phyloP scores from a whole-genome alignment of 2,329 filamentous ascomycete species.

The Diatrype stigma region DNA sequence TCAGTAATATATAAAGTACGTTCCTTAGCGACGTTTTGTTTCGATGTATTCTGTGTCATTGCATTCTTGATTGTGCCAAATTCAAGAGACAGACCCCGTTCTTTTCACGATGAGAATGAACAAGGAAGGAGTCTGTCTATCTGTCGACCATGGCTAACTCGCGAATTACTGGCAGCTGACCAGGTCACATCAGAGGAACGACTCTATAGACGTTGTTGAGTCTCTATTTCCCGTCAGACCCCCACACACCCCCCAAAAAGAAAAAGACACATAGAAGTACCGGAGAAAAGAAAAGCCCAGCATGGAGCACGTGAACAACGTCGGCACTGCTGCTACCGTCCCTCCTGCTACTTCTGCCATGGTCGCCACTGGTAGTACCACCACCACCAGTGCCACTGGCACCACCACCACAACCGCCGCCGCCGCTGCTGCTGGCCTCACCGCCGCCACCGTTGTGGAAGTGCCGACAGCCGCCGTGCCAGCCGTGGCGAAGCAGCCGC shows the following conservation, averaged over 20 bases:
- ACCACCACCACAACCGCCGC: background rate
- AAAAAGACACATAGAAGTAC: conserved; percentile 1
- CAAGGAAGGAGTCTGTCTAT: no score
- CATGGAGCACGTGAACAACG: conserved; percentile 39
- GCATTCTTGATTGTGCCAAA: no score
- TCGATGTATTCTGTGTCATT: no score
- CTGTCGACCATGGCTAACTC: no score
- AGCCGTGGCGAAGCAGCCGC: conserved; percentile 16
- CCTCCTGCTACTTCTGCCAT: background rate
- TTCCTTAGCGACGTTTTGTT: background rate
- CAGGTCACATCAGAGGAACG: no score
- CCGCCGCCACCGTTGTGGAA: background rate
- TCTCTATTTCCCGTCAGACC: background rate
- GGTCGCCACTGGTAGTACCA: background rate
- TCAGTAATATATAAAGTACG: conserved; percentile 34
- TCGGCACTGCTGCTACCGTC: conserved; percentile 14
- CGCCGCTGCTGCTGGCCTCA: background rate
- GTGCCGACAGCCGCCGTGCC: background rate
- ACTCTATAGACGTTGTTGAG: no score
- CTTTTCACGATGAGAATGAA: no score
- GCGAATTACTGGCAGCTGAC: no score
- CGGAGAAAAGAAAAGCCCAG: conserved; percentile 23
- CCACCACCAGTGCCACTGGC: background rate
- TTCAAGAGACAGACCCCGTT: no score
- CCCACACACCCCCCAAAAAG: background rate